A percentile compares a stretch with the other conserved stretches of the same genome.
phyloP scores from a whole-genome alignment of 2,329 filamentous ascomycete species.

The Colletotrichum costaricense region DNA sequence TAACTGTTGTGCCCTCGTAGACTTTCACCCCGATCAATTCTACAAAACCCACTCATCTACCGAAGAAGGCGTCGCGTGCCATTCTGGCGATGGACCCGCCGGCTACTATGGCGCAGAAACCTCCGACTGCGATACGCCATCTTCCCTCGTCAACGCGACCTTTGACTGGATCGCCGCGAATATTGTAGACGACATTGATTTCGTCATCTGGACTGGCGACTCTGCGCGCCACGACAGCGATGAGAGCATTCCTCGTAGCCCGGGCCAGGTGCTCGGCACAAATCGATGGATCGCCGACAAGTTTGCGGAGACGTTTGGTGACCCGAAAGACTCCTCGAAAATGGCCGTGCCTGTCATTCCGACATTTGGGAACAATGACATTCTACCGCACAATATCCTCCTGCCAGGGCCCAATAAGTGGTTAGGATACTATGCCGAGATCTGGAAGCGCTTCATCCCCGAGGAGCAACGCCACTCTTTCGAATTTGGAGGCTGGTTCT shows the following conservation, averaged over 20 bases:
- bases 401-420: constrained; percentile 86
- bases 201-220: constrained; percentile 93
- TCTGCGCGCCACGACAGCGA: constrained; percentile 92
- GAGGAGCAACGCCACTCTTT: constrained; percentile 93
- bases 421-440: constrained; percentile 79
- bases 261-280: constrained; percentile 79
- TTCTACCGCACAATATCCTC: constrained; percentile 96
- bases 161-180: constrained; percentile 88
- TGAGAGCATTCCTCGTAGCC: constrained; percentile 79
- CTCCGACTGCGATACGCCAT: constrained; percentile 88
- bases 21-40: constrained; percentile 90
- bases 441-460: constrained; percentile 91
- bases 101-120: constrained; percentile 88
- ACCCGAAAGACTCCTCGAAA: constrained; percentile 63
- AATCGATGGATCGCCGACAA: constrained; percentile 82
- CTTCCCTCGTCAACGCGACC: constrained; percentile 85
- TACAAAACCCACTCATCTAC: constrained; percentile 85
- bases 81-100: constrained; percentile 80
- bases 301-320: constrained; percentile 79
- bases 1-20: constrained; percentile 56
- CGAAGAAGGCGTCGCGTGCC: constrained; percentile 77
- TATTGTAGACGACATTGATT: constrained; percentile 83
- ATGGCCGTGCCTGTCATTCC: constrained; percentile 85
- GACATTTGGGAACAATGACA: constrained; percentile 96
- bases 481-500: constrained; percentile 93